These are phyloP conservation scores for Aureobasidium pullulans DNA, from an alignment of 2,329 filamentous ascomycete species.

Conservation along the genomic window DNA sequence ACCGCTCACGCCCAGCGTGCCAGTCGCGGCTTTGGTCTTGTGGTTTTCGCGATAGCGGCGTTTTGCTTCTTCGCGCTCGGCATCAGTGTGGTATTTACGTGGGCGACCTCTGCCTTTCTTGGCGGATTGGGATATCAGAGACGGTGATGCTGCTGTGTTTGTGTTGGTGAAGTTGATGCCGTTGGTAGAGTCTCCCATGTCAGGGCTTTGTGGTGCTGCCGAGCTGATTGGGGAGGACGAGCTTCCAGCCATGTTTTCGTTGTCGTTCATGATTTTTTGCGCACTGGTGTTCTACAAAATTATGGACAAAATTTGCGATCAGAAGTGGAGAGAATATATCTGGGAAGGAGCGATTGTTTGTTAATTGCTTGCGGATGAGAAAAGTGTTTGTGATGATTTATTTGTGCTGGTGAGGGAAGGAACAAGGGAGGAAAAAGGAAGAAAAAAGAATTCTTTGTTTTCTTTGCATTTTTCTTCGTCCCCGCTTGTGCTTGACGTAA, in stretches of 20 bases:
- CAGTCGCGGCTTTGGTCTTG: slow-evolving; percentile 4
- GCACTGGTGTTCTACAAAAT: neutral
- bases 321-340: too few relatives aligned
- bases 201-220: neutral
- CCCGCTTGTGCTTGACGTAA: neutral
- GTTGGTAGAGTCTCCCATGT: neutral
- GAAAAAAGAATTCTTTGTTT: slow-evolving; percentile 8
- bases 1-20: neutral
- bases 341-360: neutral
- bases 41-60: slow-evolving; percentile 10
- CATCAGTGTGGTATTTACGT: slow-evolving; percentile 8
- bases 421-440: neutral
- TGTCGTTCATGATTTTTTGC: neutral
- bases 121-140: neutral
- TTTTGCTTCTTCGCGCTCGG: slow-evolving; percentile 11
- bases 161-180: neutral
- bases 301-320: too few relatives aligned
- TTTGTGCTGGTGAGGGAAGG: neutral
- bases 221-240: slow-evolving; percentile 6
- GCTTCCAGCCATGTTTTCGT: neutral
- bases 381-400: neutral
- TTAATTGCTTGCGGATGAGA: neutral
- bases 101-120: slow-evolving; percentile 5
- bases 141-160: neutral
- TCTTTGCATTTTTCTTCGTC: slow-evolving; percentile 4